phyloP scores from a whole-genome alignment of 2,329 filamentous ascomycete species.

The Xylaria sp. region DNA sequence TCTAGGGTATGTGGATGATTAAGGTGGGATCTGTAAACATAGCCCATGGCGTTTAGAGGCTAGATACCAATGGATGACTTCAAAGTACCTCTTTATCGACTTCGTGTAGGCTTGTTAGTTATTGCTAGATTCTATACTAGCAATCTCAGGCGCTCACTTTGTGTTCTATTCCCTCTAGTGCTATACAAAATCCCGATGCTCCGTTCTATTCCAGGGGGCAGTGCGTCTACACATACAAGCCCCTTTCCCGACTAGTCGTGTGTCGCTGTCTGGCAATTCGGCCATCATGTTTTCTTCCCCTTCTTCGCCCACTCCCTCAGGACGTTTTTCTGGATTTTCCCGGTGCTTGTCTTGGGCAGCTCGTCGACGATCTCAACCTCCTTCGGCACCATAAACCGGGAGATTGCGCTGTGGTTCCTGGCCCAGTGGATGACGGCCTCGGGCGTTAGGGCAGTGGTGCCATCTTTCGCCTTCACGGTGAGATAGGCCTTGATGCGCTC shows the following conservation, averaged over 20 bases:
- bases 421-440: conserved; percentile 88
- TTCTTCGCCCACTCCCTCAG: conserved; percentile 83
- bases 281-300: conserved; percentile 22
- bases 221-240: neutral
- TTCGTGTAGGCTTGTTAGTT: neutral
- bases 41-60: neutral
- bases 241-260: neutral
- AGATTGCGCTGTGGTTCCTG: conserved; percentile 81
- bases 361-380: conserved; percentile 84
- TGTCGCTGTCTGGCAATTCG: neutral
- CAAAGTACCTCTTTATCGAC: neutral
- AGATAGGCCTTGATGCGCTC: conserved; percentile 96
- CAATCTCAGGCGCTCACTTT: neutral
- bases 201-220: neutral
- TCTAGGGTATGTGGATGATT: too few relatives aligned
- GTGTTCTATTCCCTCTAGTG: neutral
- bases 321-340: conserved; percentile 96
- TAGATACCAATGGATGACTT: neutral
- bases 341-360: conserved; percentile 95
- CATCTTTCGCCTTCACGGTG: conserved; percentile 74
- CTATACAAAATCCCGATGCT: neutral
- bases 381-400: conserved; percentile 85
- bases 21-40: neutral
- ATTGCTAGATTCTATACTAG: neutral
- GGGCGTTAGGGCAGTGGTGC: conserved; percentile 61